Conservation (phyloP, 1,284 basidiomycete genomes). For the Trichosporon coremiiforme region DNA sequence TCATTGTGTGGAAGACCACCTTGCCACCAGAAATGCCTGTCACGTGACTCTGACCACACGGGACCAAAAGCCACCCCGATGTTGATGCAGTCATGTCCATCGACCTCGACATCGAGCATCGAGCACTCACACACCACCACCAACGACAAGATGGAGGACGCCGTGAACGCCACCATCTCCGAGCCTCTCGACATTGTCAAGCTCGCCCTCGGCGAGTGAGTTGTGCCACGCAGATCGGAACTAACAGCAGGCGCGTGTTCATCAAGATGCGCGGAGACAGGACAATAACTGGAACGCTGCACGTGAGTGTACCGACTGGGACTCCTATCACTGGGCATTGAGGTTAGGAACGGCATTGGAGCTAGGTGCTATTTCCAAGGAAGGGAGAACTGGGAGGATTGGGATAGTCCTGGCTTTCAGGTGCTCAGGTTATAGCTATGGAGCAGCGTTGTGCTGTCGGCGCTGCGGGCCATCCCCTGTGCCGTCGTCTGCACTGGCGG, state of each 20-base stretch:
- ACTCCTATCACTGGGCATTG: neutral
- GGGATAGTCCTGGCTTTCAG: no score
- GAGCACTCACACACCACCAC: neutral
- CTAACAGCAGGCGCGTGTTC: conserved; percentile 51
- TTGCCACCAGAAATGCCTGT: neutral
- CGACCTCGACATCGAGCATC: conserved; percentile 3
- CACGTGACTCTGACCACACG: neutral
- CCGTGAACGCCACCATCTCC: conserved; percentile 69
- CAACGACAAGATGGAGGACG: conserved; percentile 60
- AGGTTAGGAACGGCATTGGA: neutral
- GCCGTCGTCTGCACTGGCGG: no score
- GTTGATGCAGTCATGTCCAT: neutral
- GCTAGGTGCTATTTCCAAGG: no score
- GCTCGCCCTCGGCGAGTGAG: conserved; percentile 92
- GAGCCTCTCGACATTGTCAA: conserved; percentile 99
- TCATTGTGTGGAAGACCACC: no score
- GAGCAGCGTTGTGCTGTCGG: no score
- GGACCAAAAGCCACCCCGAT: neutral
- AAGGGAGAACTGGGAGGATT: no score
- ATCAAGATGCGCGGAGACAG: conserved; percentile 91
- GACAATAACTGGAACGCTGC: conserved; percentile 86
- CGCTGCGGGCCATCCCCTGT: no score
- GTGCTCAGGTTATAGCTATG: no score
- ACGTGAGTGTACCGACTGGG: conserved; percentile 63
- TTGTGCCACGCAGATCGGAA: conserved; percentile 48